Evolutionary conservation across 345 rosid species (phyloP), one percentile per base, ranked within the genome.

Genomic region (Kernera saxatilis): DNA sequence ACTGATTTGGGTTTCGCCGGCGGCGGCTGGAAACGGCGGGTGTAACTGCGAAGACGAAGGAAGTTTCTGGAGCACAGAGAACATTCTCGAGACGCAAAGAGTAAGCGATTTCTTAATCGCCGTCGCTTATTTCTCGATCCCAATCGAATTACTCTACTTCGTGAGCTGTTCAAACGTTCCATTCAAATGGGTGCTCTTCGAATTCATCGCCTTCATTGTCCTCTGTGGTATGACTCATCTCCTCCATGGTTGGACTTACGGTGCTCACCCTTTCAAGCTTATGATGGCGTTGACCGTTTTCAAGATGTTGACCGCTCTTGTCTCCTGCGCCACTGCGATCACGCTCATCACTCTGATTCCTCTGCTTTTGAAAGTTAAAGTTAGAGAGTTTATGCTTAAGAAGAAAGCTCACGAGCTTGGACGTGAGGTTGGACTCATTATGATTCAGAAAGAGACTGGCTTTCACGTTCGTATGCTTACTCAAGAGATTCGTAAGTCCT

Each of bases 181-280:
- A 5, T 94, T 94, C 85, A 94, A 91, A 82, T 94, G 99, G 97
- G 99, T 94, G 32, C 93, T 94, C 19, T 78, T 84, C 62, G 83
- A 94, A 72, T 94, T 94, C 84, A 94, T 91, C 22, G 90, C 99
- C 66, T 94, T 94, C 88, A 94, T 94, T 75, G 98, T 94, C 26
- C 91, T 94, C 1, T 91, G 99, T 70, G 99, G 99, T 17, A 71
- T 94, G 93, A 91, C 99, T 70, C 99, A 94, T 80, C 82, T 94
- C 78, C 88, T 94, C 65, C 88, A 94, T 51, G 99, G 98, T 14
- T 91, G 91, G 96, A 88, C 96, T 63, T 91, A 89, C 59, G 83
- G 84, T 52, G 85, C 92, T 29, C 98, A 91, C 54, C 74, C 92
- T 0, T 94, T 94, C 77, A 90, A 88, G 66, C 85, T 91, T 14